These are phyloP conservation scores for Orobanche coerulescens DNA, from an alignment of 257 asterid genomes.

Conservation along the genomic window DNA sequence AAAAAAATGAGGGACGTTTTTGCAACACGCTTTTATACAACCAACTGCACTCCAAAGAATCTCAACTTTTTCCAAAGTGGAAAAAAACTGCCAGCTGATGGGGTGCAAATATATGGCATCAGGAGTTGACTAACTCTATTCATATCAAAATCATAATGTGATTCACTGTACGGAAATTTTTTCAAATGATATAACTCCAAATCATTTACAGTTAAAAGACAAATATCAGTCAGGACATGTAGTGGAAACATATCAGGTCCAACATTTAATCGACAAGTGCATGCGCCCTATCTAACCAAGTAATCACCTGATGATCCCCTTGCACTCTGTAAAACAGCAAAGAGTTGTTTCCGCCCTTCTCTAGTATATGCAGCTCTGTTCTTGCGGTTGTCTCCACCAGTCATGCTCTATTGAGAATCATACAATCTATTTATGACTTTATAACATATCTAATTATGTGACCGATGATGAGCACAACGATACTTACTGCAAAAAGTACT, in stretches of 20 bases:
- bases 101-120: neutral
- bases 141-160: conserved; percentile 1
- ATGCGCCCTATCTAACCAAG: conserved; percentile 9
- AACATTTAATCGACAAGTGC: conserved; percentile 15
- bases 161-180: neutral
- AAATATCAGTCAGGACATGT: conserved; percentile 7
- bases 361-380: conserved; percentile 84
- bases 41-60: neutral
- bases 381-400: conserved; percentile 75
- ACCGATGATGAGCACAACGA: conserved; percentile 17
- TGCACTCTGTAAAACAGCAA: conserved; percentile 96
- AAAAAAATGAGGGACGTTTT: neutral
- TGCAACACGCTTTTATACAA: neutral
- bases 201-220: neutral
- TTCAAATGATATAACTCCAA: conserved; percentile 6
- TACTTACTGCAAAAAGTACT: conserved; percentile 76
- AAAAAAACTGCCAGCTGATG: conserved; percentile 5
- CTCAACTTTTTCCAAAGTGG: neutral
- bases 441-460: conserved; percentile 15
- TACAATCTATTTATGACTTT: conserved; percentile 5
- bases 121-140: neutral
- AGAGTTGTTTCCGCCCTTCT: conserved; percentile 94
- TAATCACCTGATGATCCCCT: conserved; percentile 95
- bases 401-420: conserved; percentile 54
- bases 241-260: conserved; percentile 9